Base-by-base conservation (phyloP, 2,329 filamentous ascomycete species). In the Phyllosticta citribraziliensis region DNA sequence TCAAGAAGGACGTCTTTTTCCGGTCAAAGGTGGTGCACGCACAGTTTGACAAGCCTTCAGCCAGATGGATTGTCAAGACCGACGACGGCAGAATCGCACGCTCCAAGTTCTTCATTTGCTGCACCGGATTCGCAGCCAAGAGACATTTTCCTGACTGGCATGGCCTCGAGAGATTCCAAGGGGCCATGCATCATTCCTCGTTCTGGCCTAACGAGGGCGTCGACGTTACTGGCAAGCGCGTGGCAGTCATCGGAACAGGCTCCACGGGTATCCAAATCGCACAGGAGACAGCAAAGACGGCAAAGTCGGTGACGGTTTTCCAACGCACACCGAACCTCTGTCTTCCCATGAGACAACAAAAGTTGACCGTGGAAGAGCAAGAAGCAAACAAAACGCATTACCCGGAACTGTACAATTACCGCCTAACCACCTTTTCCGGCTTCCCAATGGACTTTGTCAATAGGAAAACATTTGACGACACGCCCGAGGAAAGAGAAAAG, bases 291-390 rank as follows among this genome's bases (percentile, higher is more conserved):
- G 82, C 79, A 1, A 80, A 80, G 2, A 68, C 76, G 12, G 83
- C 79, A 0, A 78, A 75, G 5, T 71, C 68, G 40, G 60, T 88
- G 1, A 78, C 74, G 2, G 82, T 88, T 40, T 87, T 88, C 70
- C 84, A 88, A 66, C 79, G 86, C 11, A 88, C 84, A 0, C 86
- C 86, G 0, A 88, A 88, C 62, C 74, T 86, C 6, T 83, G 83
- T 0, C 66, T 88, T 0, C 84, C 85, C 0, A 86, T 88, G 83
- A 76, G 79, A 2, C 78, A 80, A 62, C 72, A 75, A 2, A 51
- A 72, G 0, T 72, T 86, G 27, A 79, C 76, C 0, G 72, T 69
- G 11, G 75, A 79, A 61, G 80, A 84, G 63, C 81, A 87, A 66
- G 72, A 82, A 24, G 67, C 67, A 1, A 68, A 72, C 17, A 77